Evolutionary conservation across 2,329 filamentous ascomycete genomes (phyloP).

Genomic region (Aspergillus vadensis): DNA sequence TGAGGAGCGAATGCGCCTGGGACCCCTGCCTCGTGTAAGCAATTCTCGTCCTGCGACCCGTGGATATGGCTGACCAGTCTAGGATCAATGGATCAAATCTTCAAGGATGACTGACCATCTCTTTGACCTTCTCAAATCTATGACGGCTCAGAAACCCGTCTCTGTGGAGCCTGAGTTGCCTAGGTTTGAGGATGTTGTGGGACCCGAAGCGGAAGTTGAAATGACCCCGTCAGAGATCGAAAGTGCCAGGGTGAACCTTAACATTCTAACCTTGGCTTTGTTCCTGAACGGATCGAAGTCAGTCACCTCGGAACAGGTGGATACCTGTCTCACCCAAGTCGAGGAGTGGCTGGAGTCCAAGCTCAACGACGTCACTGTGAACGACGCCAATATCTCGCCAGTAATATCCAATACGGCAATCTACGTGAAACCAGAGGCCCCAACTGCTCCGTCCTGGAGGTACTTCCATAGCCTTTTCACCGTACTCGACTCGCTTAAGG

Average conservation of each 20-base stretch:
- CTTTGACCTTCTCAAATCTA: constrained; percentile 36
- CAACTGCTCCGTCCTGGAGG: constrained; percentile 43
- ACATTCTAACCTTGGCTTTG: constrained; percentile 36
- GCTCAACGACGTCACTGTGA: constrained; percentile 24
- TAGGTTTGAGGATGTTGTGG: constrained; percentile 27
- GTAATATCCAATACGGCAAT: constrained; percentile 30
- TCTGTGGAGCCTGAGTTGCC: constrained; percentile 30
- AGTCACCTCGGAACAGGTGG: constrained; percentile 31
- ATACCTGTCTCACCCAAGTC: constrained; percentile 30
- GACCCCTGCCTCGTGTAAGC: constrained; percentile 42
- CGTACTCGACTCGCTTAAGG: constrained; percentile 46
- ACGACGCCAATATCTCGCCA: constrained; percentile 23
- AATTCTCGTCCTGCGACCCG: background rate
- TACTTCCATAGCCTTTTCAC: constrained; percentile 44
- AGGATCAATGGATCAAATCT: constrained; percentile 42
- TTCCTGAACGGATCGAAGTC: constrained; percentile 39
- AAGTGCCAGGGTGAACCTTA: constrained; percentile 34
- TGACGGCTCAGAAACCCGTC: constrained; percentile 36
- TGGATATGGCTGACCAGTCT: constrained; percentile 22
- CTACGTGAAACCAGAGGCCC: constrained; percentile 25
- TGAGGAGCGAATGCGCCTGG: constrained; percentile 42
- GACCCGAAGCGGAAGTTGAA: constrained; percentile 31
- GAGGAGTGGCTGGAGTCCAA: constrained; percentile 37
- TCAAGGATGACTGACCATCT: constrained; percentile 38
- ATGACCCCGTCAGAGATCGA: constrained; percentile 41